A percentile compares a stretch with the other conserved stretches of the same genome.
phyloP scores from a whole-genome alignment of 2,329 filamentous ascomycete species.

The Aspergillus sp. region DNA sequence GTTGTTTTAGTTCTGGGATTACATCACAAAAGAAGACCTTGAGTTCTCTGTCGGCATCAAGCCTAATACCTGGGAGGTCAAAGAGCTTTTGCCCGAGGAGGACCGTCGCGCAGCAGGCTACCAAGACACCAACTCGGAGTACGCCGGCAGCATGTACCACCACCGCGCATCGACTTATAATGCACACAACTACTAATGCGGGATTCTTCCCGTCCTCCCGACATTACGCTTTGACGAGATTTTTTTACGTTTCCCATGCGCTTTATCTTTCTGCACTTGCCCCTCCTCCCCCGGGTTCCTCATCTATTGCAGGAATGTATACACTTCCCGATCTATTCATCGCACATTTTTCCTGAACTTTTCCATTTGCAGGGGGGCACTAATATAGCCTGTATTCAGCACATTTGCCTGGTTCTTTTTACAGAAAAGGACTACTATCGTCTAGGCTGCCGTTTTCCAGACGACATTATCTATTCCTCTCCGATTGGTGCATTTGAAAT shows the following conservation, averaged over 20 bases:
- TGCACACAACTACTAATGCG: constrained; percentile 35
- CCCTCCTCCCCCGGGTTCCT: no score
- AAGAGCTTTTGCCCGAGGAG: constrained; percentile 81
- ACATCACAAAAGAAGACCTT: constrained; percentile 95
- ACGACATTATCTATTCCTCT: no score
- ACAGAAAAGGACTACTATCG: no score
- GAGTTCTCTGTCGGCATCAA: constrained; percentile 96
- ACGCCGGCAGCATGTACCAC: constrained; percentile 45
- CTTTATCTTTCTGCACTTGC: neutral
- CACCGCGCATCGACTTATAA: constrained; percentile 40
- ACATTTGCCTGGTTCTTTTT: no score
- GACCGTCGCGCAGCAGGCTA: constrained; percentile 74
- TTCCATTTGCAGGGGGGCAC: no score
- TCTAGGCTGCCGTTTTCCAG: no score
- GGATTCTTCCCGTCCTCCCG: neutral
- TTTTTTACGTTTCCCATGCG: neutral
- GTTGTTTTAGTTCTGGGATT: constrained; percentile 86
- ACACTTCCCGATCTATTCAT: no score
- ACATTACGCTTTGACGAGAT: constrained; percentile 7
- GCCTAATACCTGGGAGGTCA: constrained; percentile 97
- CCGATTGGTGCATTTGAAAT: no score
- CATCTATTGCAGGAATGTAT: no score
- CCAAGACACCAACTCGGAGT: constrained; percentile 54
- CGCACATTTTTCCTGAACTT: no score
- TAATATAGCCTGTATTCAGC: no score